A percentile compares a stretch with the other conserved stretches of the same genome.
Evolutionary conservation across 192 early-diverging fungal species (phyloP).

Genomic region (Coemansia sp.): DNA sequence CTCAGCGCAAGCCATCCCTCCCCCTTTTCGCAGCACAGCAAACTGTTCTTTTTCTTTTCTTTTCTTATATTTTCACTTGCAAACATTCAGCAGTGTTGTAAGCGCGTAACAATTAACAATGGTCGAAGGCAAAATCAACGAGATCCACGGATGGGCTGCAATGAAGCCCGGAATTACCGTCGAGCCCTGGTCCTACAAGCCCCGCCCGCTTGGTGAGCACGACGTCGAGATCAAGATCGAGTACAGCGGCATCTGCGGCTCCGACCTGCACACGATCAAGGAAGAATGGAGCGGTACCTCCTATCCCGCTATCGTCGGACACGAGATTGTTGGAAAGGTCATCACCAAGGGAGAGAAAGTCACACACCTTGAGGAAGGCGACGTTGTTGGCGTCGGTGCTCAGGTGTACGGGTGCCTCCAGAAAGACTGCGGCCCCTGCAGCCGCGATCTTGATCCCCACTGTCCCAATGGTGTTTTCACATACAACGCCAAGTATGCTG

Average conservation of each 20-base stretch:
- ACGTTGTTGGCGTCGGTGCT: conserved; percentile 40
- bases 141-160: conserved; percentile 52
- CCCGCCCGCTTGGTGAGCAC: conserved; percentile 58
- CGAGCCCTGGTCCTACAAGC: conserved; percentile 56
- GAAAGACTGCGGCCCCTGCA: conserved; percentile 56
- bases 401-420: conserved; percentile 55
- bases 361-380: conserved; percentile 56
- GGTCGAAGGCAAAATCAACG: conserved; percentile 46
- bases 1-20: too few species aligned
- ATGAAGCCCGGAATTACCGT: conserved; percentile 30
- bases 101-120: background rate
- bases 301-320: conserved; percentile 60
- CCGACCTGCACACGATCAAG: conserved; percentile 71
- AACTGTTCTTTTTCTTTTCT: background rate
- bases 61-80: too few species aligned
- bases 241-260: conserved; percentile 75
- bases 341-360: conserved; percentile 60
- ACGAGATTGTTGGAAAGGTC: conserved; percentile 69
- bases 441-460: conserved; percentile 41
- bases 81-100: background rate
- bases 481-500: conserved; percentile 57
- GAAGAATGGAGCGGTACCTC: conserved; percentile 57
- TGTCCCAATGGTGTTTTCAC: conserved; percentile 52
- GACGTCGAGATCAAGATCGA: conserved; percentile 72
- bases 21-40: background rate